Conservation (phyloP, 1,139 yeast species). For the Suhomyces atakaporum region DNA sequence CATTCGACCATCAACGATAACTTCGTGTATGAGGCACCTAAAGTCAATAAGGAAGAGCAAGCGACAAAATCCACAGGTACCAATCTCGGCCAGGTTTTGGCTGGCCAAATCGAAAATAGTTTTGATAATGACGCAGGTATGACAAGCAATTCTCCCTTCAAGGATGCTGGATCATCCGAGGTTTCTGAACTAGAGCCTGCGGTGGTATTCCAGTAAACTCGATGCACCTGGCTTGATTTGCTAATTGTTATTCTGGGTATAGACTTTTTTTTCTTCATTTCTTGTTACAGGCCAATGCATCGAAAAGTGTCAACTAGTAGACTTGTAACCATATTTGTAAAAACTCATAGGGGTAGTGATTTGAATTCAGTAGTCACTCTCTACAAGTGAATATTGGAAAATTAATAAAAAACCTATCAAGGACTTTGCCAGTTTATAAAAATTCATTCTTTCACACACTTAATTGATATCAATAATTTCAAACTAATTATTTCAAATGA, state of each 20-base stretch:
- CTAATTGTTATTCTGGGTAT: background rate
- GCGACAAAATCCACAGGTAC: background rate
- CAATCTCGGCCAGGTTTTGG: constrained; percentile 3
- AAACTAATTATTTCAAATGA: too few relatives aligned
- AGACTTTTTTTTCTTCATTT: constrained; percentile 3
- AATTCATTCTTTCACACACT: too few relatives aligned
- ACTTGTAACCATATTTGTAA: too few relatives aligned
- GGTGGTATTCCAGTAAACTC: constrained; percentile 10
- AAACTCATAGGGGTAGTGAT: background rate
- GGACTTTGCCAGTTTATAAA: too few relatives aligned
- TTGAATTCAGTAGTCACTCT: background rate
- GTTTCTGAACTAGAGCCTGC: constrained; percentile 6
- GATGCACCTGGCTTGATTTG: background rate
- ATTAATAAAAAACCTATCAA: too few relatives aligned
- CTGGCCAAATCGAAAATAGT: constrained; percentile 12
- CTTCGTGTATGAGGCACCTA: constrained; percentile 30
- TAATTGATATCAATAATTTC: too few relatives aligned
- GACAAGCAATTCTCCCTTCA: constrained; percentile 10
- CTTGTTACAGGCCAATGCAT: constrained; percentile 5
- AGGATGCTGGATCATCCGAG: constrained; percentile 3
- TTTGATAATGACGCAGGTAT: constrained; percentile 14
- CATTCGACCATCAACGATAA: constrained; percentile 35
- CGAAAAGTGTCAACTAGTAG: too few relatives aligned
- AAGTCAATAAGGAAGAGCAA: constrained; percentile 11
- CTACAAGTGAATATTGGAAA: too few relatives aligned